Base-by-base conservation (phyloP, 2,329 filamentous ascomycete genomes). In the Capronia americana region DNA sequence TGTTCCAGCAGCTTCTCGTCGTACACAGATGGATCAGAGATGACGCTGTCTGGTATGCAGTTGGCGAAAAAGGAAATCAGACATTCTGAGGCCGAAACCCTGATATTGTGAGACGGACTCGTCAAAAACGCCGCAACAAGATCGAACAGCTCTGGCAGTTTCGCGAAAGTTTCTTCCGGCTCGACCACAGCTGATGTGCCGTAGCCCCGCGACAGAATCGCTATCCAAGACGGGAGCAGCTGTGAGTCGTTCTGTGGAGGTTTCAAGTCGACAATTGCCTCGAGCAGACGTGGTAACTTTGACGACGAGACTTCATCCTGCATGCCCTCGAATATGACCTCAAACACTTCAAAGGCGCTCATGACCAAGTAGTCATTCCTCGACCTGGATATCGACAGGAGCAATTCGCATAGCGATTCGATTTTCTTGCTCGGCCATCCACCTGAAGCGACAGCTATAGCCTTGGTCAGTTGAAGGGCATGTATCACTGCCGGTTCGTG, bases 351-450 rank as follows among this genome's bases (percentile, higher is more conserved):
- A 73, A 99, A 97, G 0, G 93, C 91, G 11, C 92, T 90, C 90
- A 98, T 96, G 34, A 93, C 96, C 83, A 99, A 89, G 77, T 94
- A 96, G 77, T 98, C 93, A 77, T 96, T 97, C 77, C 88, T 95
- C 8, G 91, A 93, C 75, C 90, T 90, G 32, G 94, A 94, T 68
- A 98, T 96, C 71, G 89, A 88, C 72, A 99, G 87, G 65, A 99
- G 82, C 61, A 97, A 82, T 78, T 98, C 93, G 78, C 93, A 97
- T 38, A 99, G 82, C 2, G 90, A 84, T 79, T 99, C 95, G 62
- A 97, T 96, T 80, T 96, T 97, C 82, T 91, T 92, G 81, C 91
- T 97, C 0, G 95, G 95, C 95, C 95, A 99, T 58, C 95, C 95
- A 48, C 92, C 92, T 65, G 92, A 94, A 4, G 92, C 92, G 2